Base-by-base conservation (phyloP, 2,329 filamentous ascomycete genomes). In the Fusarium musae region DNA sequence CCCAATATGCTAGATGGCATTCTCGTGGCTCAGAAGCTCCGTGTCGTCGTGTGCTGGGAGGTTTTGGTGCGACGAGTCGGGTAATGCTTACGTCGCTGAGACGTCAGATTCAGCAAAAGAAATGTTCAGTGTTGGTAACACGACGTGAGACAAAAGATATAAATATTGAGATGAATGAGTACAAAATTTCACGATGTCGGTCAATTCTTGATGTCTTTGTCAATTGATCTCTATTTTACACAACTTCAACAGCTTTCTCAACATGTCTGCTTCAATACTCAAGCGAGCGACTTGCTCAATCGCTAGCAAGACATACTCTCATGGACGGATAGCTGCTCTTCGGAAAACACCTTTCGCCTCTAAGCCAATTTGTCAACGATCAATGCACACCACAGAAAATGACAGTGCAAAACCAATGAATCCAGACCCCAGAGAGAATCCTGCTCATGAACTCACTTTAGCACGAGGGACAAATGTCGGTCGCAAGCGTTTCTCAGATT, bases 401-500 rank as follows among this genome's bases (percentile, higher is more conserved):
- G 23, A 30, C 28, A 37, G 21, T 9, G 52, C 66, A 34, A 77
- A 77, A 30, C 69, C 76, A 2, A 73, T 56, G 40, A 75, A 75
- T 19, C 77, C 80, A 5, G 69, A 79, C 6, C 76, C 79, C 1
- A 72, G 67, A 21, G 73, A 80, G 59, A 53, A 71, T 15, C 70
- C 68, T 3, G 59, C 71, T 2, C 28, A 66, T 17, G 71, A 66
- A 19, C 49, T 63, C 13, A 73, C 59, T 19, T 36, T 71, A 15
- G 23, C 68, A 9, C n/a, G n/a, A 15, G 72, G n/a, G 2, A 75
- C 72, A 32, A 76, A 78, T 37, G 69, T 83, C 13, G 81, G 82
- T 6, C 72, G 54, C 28, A 75, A 80, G 43, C 69, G 81, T 15
- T 83, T 96, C 59, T 90, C 92, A 42, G 94, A 96, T 78, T 96